Evolutionary conservation across 768 basidiomycete species (phyloP), one percentile per base, ranked within the genome.

Genomic region (Hericium alpestre): DNA sequence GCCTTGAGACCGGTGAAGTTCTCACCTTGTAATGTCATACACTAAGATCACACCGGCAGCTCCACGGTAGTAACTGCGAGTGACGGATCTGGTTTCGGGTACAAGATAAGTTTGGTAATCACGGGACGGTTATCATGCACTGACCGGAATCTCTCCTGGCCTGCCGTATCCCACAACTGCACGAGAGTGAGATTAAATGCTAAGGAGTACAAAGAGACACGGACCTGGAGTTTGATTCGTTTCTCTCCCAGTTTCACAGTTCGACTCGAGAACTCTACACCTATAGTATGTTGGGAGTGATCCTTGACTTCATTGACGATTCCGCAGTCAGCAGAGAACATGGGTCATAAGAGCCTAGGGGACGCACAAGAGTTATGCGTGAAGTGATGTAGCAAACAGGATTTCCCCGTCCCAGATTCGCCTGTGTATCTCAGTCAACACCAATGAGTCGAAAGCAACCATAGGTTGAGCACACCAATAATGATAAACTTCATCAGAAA

Each of bases 401-500:
- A 94, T 79, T 99, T 99, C 40, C 96, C 96, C 4, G 93, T 90
- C 60, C 93, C 95, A 20, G 95, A 90, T 75, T 97, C 94, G 61
- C 94, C 94, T 97, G 59, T 23, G 62, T 23, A 62, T 8, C 38
- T 18, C 38, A 15, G 22, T 53, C 18, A 7, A 8, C 12, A 51
- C 13, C 38, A 32, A 32, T 1, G 32, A 32, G 32, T 10, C 9
- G 9, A 32, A 32, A 10, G 4, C 32, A 32, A 32, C 18, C 51
- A 49, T 49, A 51, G 53, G 22, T 51, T 53, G 38, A 40, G 60
- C 76, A 58, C 63, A 91, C 95, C 95, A 65, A 97, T 92, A 63
- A 98, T 82, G 67, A 97, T 96, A 73, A 93, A 93, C 75, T 99
- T 99, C 85, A 97, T 92, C 63, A 99, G 81, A 71, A 96, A 98